Evolutionary conservation across 2,329 filamentous ascomycete species (phyloP).

Genomic region (Amylocarpus encephaloides): DNA sequence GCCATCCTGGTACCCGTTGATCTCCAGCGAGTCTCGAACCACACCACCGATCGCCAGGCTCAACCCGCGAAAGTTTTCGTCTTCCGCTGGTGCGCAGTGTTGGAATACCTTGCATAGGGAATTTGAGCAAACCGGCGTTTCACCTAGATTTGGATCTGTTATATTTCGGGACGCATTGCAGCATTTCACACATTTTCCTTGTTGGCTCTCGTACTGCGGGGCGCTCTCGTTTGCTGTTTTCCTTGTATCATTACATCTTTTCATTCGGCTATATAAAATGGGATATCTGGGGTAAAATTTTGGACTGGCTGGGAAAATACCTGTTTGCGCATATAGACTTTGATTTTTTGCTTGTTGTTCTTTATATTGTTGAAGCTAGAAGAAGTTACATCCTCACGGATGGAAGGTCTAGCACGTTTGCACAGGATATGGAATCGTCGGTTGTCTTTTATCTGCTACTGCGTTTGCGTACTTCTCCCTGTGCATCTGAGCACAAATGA

Average conservation of each 20-base stretch:
- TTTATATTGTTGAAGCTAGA: slow-evolving; percentile 6
- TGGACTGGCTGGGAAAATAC: slow-evolving; percentile 18
- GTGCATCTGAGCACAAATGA: not conserved
- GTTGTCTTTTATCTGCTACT: slow-evolving; percentile 3
- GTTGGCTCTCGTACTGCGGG: slow-evolving; percentile 7
- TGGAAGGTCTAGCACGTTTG: slow-evolving; percentile 9
- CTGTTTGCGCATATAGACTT: slow-evolving; percentile 23
- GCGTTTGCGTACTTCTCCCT: slow-evolving; percentile 2
- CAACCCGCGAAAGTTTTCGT: slow-evolving; percentile 4
- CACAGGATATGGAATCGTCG: slow-evolving; percentile 18
- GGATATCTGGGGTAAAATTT: slow-evolving; percentile 15
- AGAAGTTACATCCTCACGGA: slow-evolving; percentile 17
- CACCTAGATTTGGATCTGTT: slow-evolving; percentile 22
- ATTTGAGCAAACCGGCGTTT: slow-evolving; percentile 18
- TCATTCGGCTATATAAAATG: slow-evolving; percentile 19
- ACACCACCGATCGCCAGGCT: slow-evolving; percentile 19
- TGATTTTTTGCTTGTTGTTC: slow-evolving; percentile 12
- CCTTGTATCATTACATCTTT: slow-evolving; percentile 12
- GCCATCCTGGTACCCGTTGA: slow-evolving; percentile 1
- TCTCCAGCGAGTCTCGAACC: slow-evolving; percentile 20
- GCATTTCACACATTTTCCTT: slow-evolving; percentile 8
- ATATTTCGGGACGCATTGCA: slow-evolving; percentile 1
- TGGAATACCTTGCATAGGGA: slow-evolving; percentile 8
- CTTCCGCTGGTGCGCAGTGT: not conserved
- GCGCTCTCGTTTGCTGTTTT: slow-evolving; percentile 3